These are phyloP conservation scores for Elsinoe fawcettii DNA, from an alignment of 2,329 filamentous ascomycete species.

Conservation along the genomic window DNA sequence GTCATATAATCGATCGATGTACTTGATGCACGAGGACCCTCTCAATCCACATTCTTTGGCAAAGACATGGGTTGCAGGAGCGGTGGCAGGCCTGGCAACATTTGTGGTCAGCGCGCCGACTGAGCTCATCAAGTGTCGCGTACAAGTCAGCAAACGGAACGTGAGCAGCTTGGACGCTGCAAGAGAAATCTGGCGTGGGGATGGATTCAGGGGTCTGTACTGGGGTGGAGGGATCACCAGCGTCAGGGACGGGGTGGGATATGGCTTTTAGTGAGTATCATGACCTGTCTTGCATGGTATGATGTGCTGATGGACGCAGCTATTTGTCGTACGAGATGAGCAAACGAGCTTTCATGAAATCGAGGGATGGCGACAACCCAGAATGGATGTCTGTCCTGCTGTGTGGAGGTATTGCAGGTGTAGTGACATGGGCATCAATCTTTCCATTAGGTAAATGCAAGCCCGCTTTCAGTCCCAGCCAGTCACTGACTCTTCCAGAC, in stretches of 20 bases:
- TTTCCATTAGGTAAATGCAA: conserved; percentile 58
- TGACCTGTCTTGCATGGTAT: not conserved
- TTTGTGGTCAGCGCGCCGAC: conserved; percentile 83
- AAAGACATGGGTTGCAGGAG: conserved; percentile 71
- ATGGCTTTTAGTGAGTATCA: conserved; percentile 71
- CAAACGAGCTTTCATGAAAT: conserved; percentile 48
- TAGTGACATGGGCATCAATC: conserved; percentile 81
- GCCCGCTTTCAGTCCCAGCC: not conserved
- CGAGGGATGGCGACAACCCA: conserved; percentile 13
- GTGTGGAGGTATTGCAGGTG: conserved; percentile 78
- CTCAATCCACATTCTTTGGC: conserved; percentile 16
- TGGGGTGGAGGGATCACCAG: conserved; percentile 74
- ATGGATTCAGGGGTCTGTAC: conserved; percentile 62
- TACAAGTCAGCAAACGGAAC: conserved; percentile 54
- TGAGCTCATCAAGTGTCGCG: conserved; percentile 82
- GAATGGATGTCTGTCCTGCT: conserved; percentile 44
- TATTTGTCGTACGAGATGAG: conserved; percentile 86
- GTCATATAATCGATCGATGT: conserved; percentile 78
- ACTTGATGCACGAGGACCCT: conserved; percentile 39
- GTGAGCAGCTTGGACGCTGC: conserved; percentile 26
- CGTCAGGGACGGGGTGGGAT: conserved; percentile 79
- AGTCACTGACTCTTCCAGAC: conserved; percentile 42
- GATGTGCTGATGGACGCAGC: conserved; percentile 29
- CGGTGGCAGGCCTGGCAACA: conserved; percentile 71
- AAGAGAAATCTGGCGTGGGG: conserved; percentile 28